Conservation (phyloP, 202 grass and related monocot genomes). For the Panicum hallii region DNA sequence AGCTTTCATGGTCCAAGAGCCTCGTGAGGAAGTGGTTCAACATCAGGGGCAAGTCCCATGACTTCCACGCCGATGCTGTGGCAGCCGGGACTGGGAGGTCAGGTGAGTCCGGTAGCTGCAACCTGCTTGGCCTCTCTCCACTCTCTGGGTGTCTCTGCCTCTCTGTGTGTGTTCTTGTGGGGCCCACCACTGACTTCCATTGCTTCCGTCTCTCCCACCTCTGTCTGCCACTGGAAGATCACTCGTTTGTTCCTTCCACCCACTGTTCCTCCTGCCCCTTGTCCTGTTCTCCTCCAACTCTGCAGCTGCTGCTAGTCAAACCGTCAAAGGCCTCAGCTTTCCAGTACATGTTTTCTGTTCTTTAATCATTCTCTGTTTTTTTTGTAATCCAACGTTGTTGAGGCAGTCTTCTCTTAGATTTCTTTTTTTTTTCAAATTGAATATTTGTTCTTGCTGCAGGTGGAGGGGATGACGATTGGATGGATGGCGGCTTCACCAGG, state of each 20-base stretch:
- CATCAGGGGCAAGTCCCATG: conserved; percentile 82
- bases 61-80: conserved; percentile 76
- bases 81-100: conserved; percentile 43
- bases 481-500: conserved; percentile 66
- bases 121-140: neutral
- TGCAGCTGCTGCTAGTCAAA: conserved; percentile 42
- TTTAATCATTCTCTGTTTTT: conserved; percentile 13
- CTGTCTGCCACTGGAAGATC: conserved; percentile 47
- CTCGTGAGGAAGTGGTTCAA: conserved; percentile 96
- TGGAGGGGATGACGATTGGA: conserved; percentile 67
- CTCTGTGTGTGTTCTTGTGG: conserved; percentile 7
- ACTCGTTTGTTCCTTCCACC: conserved; percentile 51
- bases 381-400: conserved; percentile 28
- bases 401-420: neutral
- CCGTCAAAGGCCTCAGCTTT: conserved; percentile 49
- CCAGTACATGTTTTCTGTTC: neutral
- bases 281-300: conserved; percentile 26
- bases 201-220: conserved; percentile 37
- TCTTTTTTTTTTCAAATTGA: neutral
- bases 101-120: conserved; percentile 39
- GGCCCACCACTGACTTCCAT: conserved; percentile 18
- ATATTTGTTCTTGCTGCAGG: conserved; percentile 17
- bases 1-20: conserved; percentile 94
- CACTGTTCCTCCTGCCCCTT: conserved; percentile 26
- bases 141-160: neutral